phyloP scores from a whole-genome alignment of 768 basidiomycete genomes.

The Suillus alpinus region DNA sequence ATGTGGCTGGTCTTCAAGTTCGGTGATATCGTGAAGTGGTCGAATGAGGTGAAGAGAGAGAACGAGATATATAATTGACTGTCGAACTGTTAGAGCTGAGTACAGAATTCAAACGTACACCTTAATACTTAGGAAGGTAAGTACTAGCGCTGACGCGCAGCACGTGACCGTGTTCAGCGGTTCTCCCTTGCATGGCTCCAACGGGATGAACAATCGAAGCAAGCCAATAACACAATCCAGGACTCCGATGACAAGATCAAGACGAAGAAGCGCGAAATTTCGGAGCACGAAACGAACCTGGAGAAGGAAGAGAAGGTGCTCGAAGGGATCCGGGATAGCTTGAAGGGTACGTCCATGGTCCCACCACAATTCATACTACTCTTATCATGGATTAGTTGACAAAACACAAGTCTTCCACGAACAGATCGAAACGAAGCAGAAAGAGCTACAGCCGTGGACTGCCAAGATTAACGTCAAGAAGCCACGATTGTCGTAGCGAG shows the following conservation, averaged over 20 bases:
- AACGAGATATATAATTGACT: no score
- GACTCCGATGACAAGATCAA: constrained; percentile 71
- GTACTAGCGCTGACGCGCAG: no score
- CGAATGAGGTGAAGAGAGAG: no score
- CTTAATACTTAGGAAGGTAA: no score
- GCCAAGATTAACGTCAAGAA: constrained; percentile 82
- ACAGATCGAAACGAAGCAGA: constrained; percentile 90
- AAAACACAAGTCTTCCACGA: constrained; percentile 94
- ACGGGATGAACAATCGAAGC: constrained; percentile 62
- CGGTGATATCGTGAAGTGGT: no score
- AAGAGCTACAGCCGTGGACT: constrained; percentile 93
- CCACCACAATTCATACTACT: not conserved
- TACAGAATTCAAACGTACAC: no score
- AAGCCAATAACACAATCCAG: constrained; percentile 65
- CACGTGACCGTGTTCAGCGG: no score
- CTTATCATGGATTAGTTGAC: constrained; percentile 43
- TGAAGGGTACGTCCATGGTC: constrained; percentile 62
- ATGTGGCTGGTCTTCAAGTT: no score
- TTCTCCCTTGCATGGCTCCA: not conserved
- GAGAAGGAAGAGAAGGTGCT: constrained; percentile 78
- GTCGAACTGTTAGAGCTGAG: no score
- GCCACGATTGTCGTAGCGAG: constrained; percentile 80
- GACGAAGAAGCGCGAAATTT: constrained; percentile 62
- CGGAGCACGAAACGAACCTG: constrained; percentile 66
- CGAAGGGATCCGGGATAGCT: constrained; percentile 76